Conservation (phyloP, 2,329 filamentous ascomycete genomes). For the Calonectria pauciramosa region DNA sequence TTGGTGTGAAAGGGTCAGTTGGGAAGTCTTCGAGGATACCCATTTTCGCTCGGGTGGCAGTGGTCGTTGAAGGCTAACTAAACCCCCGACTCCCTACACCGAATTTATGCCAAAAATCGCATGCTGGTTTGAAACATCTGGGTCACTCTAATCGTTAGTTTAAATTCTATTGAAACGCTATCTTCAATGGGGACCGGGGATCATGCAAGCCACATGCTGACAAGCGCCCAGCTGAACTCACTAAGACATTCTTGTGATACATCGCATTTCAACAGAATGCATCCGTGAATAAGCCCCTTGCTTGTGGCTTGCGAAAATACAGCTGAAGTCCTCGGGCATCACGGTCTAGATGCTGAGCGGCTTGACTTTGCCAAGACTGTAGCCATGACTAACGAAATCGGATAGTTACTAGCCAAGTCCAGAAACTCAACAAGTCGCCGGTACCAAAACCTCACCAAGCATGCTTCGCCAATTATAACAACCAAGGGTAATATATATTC, state of each 20-base stretch:
- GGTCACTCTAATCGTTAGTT: not conserved
- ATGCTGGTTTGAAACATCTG: not conserved
- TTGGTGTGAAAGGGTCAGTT: not conserved
- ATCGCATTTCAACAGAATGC: not conserved
- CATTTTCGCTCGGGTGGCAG: not conserved
- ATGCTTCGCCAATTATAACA: not conserved
- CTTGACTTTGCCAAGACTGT: not conserved
- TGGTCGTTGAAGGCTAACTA: not conserved
- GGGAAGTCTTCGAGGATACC: conserved; percentile 5
- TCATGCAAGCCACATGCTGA: not conserved
- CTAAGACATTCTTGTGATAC: not conserved
- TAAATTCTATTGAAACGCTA: not conserved
- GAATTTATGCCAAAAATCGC: conserved; percentile 2
- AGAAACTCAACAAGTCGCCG: not conserved
- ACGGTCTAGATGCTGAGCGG: not conserved
- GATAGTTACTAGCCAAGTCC: not conserved
- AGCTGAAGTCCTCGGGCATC: not conserved
- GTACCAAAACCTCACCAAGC: not conserved
- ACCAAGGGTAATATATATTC: not conserved
- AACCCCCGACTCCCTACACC: not conserved
- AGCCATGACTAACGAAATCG: not conserved
- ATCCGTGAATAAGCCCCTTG: not conserved
- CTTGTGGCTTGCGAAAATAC: not conserved
- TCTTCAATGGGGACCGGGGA: not conserved
- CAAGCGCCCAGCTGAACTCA: not conserved